Evolutionary conservation across 495 filamentous ascomycete genomes (phyloP), one percentile per base, ranked within the genome.

Genomic region (Penicillium pulvis): DNA sequence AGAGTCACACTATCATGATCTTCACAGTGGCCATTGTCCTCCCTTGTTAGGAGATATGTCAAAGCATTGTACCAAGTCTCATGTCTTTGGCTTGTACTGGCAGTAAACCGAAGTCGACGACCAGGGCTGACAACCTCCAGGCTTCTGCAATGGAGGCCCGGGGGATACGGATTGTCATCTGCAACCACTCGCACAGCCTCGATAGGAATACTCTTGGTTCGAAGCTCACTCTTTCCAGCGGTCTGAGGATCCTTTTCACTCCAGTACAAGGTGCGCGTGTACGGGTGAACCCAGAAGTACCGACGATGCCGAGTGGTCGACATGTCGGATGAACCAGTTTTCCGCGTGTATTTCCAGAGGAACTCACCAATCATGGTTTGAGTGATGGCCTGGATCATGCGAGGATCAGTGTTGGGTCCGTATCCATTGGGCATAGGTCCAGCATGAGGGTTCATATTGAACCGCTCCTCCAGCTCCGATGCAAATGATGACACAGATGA

Each of bases 331-430:
- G 93, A 87, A 17, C 92, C 93, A 57, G 92, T 81, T 74, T 90
- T 95, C 59, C 95, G 88, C 1, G 93, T 98, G 73, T 98, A 98
- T 68, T 98, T 98, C 94, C 94, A 98, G 16, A 98, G 83, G 71
- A 92, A 97, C 68, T 98, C 94, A 53, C 94, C 94, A 67, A 98
- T 98, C 94, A 98, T 98, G 11, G 94, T 98, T 73, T 98, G 94
- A 6, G 95, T 98, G 60, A 98, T 97, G 45, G 94, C 94, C 78
- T 98, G 93, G 57, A 98, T 98, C 92, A 98, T 98, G 59, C 94
- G 87, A 51, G 94, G 93, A 72, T 98, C 94, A 0, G 92, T 96
- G 36, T 80, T 81, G 33, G 81, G 71, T 14, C 62, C 64, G 35
- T 77, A 73, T 31, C 83, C 87, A 12, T 85, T 77, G 14, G 85